phyloP scores from a whole-genome alignment of 371 early-diverging fungal genomes.

The Lichtheimia ramosa region DNA sequence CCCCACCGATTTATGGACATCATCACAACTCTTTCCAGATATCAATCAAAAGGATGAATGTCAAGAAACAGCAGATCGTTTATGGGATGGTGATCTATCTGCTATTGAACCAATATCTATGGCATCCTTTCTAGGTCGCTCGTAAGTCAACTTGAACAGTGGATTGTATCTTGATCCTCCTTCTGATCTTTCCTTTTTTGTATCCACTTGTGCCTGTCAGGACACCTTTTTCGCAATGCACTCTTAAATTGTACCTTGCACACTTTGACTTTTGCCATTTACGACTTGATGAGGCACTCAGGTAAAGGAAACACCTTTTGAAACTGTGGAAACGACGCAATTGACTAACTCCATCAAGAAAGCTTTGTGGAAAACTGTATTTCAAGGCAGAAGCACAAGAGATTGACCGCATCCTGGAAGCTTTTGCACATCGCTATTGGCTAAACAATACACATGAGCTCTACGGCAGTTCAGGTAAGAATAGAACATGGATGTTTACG shows the following conservation, averaged over 20 bases:
- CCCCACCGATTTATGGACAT: slow-evolving; percentile 13
- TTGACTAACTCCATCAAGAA: slow-evolving; percentile 21
- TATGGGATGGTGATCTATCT: slow-evolving; percentile 30
- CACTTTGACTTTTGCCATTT: slow-evolving; percentile 70
- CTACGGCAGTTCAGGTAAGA: slow-evolving; percentile 38
- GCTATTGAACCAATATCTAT: slow-evolving; percentile 18
- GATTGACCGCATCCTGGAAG: slow-evolving; percentile 81
- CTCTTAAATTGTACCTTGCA: slow-evolving; percentile 68
- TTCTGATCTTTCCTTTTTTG: neutral
- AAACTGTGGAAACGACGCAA: neutral
- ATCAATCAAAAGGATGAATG: slow-evolving; percentile 15
- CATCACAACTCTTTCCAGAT: slow-evolving; percentile 16
- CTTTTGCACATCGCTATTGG: slow-evolving; percentile 75
- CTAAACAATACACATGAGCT: slow-evolving; percentile 62
- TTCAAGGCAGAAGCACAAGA: slow-evolving; percentile 92
- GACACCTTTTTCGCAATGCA: slow-evolving; percentile 38
- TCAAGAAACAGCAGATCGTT: slow-evolving; percentile 9
- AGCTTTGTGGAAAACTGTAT: slow-evolving; percentile 72
- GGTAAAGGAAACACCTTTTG: slow-evolving; percentile 27
- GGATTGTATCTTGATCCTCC: neutral
- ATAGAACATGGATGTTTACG: neutral
- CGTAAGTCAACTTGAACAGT: slow-evolving; percentile 10
- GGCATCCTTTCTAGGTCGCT: slow-evolving; percentile 34
- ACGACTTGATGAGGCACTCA: slow-evolving; percentile 77
- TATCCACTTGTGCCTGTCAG: slow-evolving; percentile 9